Evolutionary conservation across 768 basidiomycete species (phyloP).

Genomic region (Exidia glandulosa): DNA sequence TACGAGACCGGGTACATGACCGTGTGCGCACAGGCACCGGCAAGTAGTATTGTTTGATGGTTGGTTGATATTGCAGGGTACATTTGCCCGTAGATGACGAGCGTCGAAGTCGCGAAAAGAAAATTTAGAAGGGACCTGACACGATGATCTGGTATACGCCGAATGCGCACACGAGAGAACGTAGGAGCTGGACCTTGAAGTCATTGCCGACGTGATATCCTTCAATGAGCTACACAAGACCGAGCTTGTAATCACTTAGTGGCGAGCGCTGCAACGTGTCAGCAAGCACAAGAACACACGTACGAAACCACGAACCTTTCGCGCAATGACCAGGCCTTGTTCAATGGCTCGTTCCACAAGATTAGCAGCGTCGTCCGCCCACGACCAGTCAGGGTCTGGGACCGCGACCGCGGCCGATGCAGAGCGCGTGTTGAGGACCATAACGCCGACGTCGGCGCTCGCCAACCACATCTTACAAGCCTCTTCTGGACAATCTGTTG

Average conservation of each 20-base stretch:
- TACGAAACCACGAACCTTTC: neutral
- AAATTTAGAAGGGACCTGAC: too few species aligned
- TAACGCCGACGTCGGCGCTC: neutral
- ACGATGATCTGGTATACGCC: too few species aligned
- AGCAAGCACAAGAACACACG: neutral
- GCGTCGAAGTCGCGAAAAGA: too few species aligned
- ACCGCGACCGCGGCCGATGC: neutral
- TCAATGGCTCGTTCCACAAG: neutral
- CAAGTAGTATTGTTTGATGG: too few species aligned
- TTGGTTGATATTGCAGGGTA: too few species aligned
- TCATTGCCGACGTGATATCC: too few species aligned
- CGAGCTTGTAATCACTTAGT: neutral
- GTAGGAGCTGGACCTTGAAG: too few species aligned
- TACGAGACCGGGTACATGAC: too few species aligned
- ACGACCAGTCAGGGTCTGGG: neutral
- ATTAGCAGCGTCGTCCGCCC: neutral
- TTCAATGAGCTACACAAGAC: too few species aligned
- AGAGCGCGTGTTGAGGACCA: neutral
- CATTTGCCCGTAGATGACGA: too few species aligned
- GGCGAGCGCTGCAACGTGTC: neutral
- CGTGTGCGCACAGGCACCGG: too few species aligned
- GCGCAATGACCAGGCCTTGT: neutral
- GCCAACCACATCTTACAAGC: neutral
- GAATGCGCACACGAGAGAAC: too few species aligned
- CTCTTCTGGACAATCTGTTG: neutral